Percentiles rank a stretch among this genome's conserved stretches.
Conservation (phyloP, 1,284 basidiomycete genomes). For the Exobasidium rhododendri region DNA sequence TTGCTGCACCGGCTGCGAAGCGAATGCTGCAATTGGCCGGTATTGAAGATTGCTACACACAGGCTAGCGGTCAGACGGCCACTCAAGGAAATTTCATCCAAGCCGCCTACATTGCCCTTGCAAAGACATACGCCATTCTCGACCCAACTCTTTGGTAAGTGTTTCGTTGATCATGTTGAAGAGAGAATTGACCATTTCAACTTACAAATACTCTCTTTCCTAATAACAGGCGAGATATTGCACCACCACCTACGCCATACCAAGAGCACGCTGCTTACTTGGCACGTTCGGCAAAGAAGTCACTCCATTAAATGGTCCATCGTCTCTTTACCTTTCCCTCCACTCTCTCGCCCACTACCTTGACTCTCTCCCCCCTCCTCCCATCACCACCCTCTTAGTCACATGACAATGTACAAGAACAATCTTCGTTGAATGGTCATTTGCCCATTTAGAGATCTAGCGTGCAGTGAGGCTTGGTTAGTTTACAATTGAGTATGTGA, state of each 20-base stretch:
- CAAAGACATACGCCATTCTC: conserved; percentile 95
- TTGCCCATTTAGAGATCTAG: too few species aligned
- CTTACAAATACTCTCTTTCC: not conserved
- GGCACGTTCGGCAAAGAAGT: conserved; percentile 42
- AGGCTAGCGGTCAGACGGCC: conserved; percentile 94
- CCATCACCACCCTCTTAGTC: not conserved
- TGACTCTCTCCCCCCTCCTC: conserved; percentile 2
- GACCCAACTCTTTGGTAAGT: conserved; percentile 87
- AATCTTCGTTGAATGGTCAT: not conserved
- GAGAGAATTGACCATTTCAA: too few species aligned
- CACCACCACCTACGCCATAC: conserved; percentile 64
- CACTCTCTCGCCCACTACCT: conserved; percentile 7
- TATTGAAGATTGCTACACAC: conserved; percentile 89
- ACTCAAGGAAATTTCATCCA: conserved; percentile 99
- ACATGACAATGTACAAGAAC: not conserved
- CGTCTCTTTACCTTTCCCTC: not conserved
- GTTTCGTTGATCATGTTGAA: too few species aligned
- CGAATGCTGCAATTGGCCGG: conserved; percentile 95
- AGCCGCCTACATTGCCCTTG: conserved; percentile 94
- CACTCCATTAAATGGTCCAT: conserved; percentile 2
- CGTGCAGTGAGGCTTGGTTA: not conserved
- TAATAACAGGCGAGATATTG: conserved; percentile 64
- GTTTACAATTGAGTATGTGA: not conserved
- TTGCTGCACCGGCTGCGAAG: conserved; percentile 96
- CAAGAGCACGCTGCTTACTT: conserved; percentile 53